Conservation (phyloP, 2,329 filamentous ascomycete species). For the Aspergillus neoniger region DNA sequence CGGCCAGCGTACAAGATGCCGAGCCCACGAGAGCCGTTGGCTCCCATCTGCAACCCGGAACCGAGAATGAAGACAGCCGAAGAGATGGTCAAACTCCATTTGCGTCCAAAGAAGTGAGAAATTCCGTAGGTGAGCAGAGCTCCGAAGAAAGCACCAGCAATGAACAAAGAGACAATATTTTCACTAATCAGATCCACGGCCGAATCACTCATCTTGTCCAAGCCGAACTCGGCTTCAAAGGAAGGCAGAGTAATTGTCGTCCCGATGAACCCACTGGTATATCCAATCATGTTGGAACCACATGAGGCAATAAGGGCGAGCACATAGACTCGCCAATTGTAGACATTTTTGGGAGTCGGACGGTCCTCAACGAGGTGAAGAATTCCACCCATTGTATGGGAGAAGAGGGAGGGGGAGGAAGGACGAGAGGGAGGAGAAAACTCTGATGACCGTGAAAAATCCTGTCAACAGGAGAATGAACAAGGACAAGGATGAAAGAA, state of each 20-base stretch:
- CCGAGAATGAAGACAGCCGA: slow-evolving; percentile 67
- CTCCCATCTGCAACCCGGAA: slow-evolving; percentile 67
- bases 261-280: slow-evolving; percentile 76
- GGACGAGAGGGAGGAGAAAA: slow-evolving; percentile 9
- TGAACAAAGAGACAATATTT: slow-evolving; percentile 77
- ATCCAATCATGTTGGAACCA: slow-evolving; percentile 61
- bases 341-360: slow-evolving; percentile 58
- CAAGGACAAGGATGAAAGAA: slow-evolving; percentile 4
- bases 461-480: slow-evolving; percentile 1
- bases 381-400: slow-evolving; percentile 31
- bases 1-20: slow-evolving; percentile 58
- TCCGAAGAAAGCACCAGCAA: slow-evolving; percentile 81
- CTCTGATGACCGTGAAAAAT: background rate
- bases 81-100: slow-evolving; percentile 63
- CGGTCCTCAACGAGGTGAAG: slow-evolving; percentile 46
- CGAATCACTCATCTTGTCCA: slow-evolving; percentile 51
- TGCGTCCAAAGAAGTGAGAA: slow-evolving; percentile 65
- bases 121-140: slow-evolving; percentile 64
- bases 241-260: slow-evolving; percentile 70
- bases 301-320: slow-evolving; percentile 57
- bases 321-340: slow-evolving; percentile 62
- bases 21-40: slow-evolving; percentile 59
- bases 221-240: slow-evolving; percentile 67
- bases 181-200: slow-evolving; percentile 63
- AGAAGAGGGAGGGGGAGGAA: slow-evolving; percentile 5